Evolutionary conservation across 192 early-diverging fungal genomes (phyloP), one percentile per base, ranked within the genome.

Genomic region (Coemansia sp.): DNA sequence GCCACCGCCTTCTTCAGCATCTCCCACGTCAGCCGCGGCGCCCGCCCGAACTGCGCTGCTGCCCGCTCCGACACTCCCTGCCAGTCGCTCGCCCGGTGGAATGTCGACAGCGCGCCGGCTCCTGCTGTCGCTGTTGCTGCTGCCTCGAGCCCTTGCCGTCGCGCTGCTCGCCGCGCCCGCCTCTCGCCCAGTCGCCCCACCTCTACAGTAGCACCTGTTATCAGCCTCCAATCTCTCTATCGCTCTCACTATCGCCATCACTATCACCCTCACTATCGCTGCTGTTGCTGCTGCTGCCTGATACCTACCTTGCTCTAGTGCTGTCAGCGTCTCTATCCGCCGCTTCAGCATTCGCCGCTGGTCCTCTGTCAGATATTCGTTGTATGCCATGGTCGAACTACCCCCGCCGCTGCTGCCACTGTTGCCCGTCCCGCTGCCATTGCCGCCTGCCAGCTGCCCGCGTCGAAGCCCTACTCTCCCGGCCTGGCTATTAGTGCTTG

Each of bases 1-100:
- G 55, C 71, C 16, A 75, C 71, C 7, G 64, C 64, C 52, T 67
- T 67, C 60, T 75, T 75, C 19, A 75, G 40, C 71, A 60, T 52
- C 5, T 67, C 71, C 71, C 71, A 75, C 11, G 64, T 62, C 32
- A 74, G 54, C 29, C 45, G 45, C 23, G 60, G 56, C 16, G 60
- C 51, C 20, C 41, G 37, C 3, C 29, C 54, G 12, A 64, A 34
- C 31, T 46, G 53, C 53, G 48, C 45, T 4, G 22, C 7, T 9
- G 61, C 46, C 8, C 10, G 8, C 19, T 10, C 13, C 16, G 23
- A 4, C 5, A 61, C 29, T 7, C 19, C 30, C 35, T 21, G 40
- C 69, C 69, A 73, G 49, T 73, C 69, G 12, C 36, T 30, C 6
- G 43, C 19, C 11, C 43, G 49, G 17, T 38, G 30, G 44, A 73